Conservation (phyloP, 2,329 filamentous ascomycete species). For the Colletotrichum sp. region DNA sequence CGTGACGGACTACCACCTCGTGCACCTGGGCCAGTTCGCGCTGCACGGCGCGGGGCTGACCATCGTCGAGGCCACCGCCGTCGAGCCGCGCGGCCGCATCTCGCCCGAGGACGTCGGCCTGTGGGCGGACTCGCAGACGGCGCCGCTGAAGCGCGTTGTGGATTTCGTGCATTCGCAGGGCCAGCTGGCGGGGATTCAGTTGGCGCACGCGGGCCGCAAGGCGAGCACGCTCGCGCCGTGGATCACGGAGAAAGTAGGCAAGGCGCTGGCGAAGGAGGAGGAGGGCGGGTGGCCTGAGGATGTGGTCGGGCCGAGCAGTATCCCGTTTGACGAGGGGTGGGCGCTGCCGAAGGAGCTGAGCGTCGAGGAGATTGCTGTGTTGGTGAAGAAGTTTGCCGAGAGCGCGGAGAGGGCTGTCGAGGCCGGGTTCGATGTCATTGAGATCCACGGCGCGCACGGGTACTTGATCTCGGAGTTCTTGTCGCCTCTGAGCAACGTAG, state of each 20-base stretch:
- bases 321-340: constrained; percentile 66
- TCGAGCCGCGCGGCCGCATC: constrained; percentile 80
- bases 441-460: constrained; percentile 69
- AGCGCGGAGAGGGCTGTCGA: constrained; percentile 65
- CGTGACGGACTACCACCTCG: constrained; percentile 80
- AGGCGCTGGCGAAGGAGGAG: constrained; percentile 57
- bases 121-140: constrained; percentile 85
- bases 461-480: constrained; percentile 73
- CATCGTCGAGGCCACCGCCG: constrained; percentile 80
- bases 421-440: constrained; percentile 78
- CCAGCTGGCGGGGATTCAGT: constrained; percentile 79
- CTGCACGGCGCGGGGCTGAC: constrained; percentile 76
- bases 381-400: constrained; percentile 68
- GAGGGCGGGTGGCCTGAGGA: constrained; percentile 63
- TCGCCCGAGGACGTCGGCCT: constrained; percentile 80
- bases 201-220: constrained; percentile 81
- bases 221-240: constrained; percentile 67
- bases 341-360: constrained; percentile 72
- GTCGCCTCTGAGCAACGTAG: constrained; percentile 60
- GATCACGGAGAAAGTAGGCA: constrained; percentile 57
- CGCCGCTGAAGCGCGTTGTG: constrained; percentile 70
- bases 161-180: constrained; percentile 83
- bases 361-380: constrained; percentile 66
- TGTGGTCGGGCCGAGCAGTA: constrained; percentile 54
- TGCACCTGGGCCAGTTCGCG: constrained; percentile 81